phyloP scores from a whole-genome alignment of 2,329 filamentous ascomycete species.

The Hypoxylon sp. region DNA sequence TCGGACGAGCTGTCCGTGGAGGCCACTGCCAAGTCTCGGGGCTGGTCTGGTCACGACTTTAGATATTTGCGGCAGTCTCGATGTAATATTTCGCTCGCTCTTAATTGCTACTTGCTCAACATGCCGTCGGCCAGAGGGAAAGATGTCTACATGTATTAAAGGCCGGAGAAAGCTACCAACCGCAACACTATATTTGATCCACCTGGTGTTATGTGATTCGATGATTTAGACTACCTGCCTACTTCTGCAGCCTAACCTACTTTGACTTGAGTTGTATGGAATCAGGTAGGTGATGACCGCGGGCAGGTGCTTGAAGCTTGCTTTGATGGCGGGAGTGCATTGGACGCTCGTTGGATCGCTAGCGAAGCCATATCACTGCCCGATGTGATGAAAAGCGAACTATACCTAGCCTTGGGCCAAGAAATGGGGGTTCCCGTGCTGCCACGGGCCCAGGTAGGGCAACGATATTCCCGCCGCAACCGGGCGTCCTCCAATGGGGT shows the following conservation, averaged over 20 bases:
- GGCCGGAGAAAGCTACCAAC: too few relatives aligned
- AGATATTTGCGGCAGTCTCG: background rate
- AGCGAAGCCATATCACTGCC: slow-evolving; percentile 7
- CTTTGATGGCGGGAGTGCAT: background rate
- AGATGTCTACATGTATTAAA: too few relatives aligned
- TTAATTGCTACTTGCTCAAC: too few relatives aligned
- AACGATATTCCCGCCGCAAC: background rate
- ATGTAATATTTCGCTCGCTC: slow-evolving; percentile 1
- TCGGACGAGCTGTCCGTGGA: background rate
- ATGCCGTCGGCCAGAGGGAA: too few relatives aligned
- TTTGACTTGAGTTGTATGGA: too few relatives aligned
- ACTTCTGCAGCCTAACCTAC: too few relatives aligned
- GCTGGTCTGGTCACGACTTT: slow-evolving; percentile 1
- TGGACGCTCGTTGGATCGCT: slow-evolving; percentile 5
- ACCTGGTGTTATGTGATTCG: background rate
- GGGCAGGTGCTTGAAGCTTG: background rate
- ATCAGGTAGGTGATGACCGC: background rate
- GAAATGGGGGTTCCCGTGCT: background rate
- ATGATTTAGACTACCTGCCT: background rate
- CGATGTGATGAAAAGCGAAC: slow-evolving; percentile 4
- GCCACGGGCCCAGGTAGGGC: too few relatives aligned
- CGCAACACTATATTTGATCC: background rate
- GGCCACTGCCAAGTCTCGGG: too few relatives aligned
- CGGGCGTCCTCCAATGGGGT: background rate
- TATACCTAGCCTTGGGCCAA: background rate